Base-by-base conservation (phyloP, 352 stramenopile species). In the Globisporangium megalacanthum region DNA sequence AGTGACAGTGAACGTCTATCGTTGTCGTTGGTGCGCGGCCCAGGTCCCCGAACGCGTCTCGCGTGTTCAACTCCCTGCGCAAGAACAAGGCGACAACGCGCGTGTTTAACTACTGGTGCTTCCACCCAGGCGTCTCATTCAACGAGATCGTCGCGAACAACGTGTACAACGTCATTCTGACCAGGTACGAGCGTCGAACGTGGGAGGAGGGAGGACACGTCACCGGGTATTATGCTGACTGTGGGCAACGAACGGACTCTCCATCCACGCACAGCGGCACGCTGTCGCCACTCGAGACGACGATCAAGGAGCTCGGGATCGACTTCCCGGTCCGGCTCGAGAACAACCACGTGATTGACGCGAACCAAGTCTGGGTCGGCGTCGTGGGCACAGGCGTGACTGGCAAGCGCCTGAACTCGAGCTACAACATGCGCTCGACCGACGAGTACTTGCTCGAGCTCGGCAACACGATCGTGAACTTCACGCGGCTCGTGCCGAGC, bases 51-150 rank as follows among this genome's bases (percentile, higher is more conserved):
- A 83, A 80, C 55, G 20, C 64, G 29, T 69, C 70, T 35, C 72
- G 75, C 6, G 51, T 75, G 2, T 88, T 89, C 48, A 84, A 84
- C 47, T 59, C 63, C 33, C 58, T 61, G 41, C 68, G 77, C 39
- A 83, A 74, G 50, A 79, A 72, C 53, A 83, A 87, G n/a, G 49
- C 59, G 3, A 84, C 68, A 22, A 86, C 76, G 8, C 71, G 93
- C 41, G 95, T 97, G 17, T 90, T 99, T 52, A 97, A 96, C 63
- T 99, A 98, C 72, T 99, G 97, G 97, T 99, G 97, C 64, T 98
- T 99, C 65, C 93, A 97, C 54, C 96, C 97, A 10, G 90, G 92
- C 9, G 80, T 99, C 1, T 95, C 97, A 0, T 98, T 99, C 66
- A 72, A 94, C 65, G 95, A 99, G 66, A 88, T 99, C 19, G 83